These are phyloP conservation scores for Albophoma yamanashiensis DNA, from an alignment of 2,329 filamentous ascomycete species.

Conservation along the genomic window DNA sequence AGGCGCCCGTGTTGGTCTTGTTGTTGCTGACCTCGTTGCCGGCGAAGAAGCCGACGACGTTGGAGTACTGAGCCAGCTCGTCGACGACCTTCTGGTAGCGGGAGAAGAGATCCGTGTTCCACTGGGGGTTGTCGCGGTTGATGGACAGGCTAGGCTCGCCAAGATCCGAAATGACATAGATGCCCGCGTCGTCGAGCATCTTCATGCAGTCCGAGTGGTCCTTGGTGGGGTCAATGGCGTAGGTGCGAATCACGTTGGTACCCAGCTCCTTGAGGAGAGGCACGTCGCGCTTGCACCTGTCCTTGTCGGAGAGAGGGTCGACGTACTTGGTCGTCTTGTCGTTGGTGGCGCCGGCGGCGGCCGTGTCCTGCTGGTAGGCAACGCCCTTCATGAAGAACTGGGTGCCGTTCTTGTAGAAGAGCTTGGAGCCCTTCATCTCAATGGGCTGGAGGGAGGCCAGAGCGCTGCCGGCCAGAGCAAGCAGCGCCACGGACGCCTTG, in stretches of 20 bases:
- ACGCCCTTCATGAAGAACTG: slow-evolving; percentile 79
- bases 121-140: slow-evolving; percentile 67
- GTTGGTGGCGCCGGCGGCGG: slow-evolving; percentile 39
- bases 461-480: slow-evolving; percentile 30
- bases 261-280: slow-evolving; percentile 66
- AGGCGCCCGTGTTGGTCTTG: slow-evolving; percentile 77
- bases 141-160: slow-evolving; percentile 75
- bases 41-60: slow-evolving; percentile 94
- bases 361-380: slow-evolving; percentile 81
- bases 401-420: slow-evolving; percentile 72
- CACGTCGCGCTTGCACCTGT: slow-evolving; percentile 72
- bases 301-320: slow-evolving; percentile 70
- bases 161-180: slow-evolving; percentile 91
- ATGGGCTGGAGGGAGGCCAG: slow-evolving; percentile 44
- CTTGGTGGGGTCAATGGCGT: slow-evolving; percentile 72
- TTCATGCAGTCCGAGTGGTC: slow-evolving; percentile 82
- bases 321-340: slow-evolving; percentile 47
- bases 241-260: slow-evolving; percentile 92
- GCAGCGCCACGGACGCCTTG: slow-evolving; percentile 19
- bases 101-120: slow-evolving; percentile 67
- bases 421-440: slow-evolving; percentile 70
- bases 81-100: slow-evolving; percentile 84
- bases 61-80: slow-evolving; percentile 69
- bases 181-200: slow-evolving; percentile 70
- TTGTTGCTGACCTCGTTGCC: slow-evolving; percentile 95